Conservation (phyloP, 495 filamentous ascomycete genomes). For the Daldinia loculata region DNA sequence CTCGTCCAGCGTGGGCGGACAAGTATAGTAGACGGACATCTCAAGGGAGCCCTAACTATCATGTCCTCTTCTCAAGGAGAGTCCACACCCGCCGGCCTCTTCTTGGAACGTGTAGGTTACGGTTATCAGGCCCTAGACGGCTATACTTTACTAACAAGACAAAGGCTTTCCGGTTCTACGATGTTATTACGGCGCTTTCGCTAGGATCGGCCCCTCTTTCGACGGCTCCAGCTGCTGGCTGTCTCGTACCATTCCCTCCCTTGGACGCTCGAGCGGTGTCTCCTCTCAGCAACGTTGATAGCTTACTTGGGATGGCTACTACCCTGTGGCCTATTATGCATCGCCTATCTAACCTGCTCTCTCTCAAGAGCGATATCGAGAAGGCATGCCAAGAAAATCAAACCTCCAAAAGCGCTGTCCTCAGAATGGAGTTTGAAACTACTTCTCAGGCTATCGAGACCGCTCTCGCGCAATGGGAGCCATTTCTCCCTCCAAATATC, state of each 20-base stretch:
- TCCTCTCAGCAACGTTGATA: slow-evolving; percentile 62
- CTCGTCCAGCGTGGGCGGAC: slow-evolving; percentile 66
- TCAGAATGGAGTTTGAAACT: slow-evolving; percentile 64
- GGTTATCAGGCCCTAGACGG: neutral
- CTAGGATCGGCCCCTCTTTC: slow-evolving; percentile 66
- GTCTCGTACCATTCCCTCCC: slow-evolving; percentile 56
- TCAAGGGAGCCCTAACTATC: slow-evolving; percentile 67
- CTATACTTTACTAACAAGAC: slow-evolving; percentile 20
- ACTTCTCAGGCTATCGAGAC: slow-evolving; percentile 64
- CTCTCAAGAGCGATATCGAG: slow-evolving; percentile 60
- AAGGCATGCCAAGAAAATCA: slow-evolving; percentile 47
- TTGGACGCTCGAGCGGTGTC: slow-evolving; percentile 55
- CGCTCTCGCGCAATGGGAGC: slow-evolving; percentile 64
- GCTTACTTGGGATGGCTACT: slow-evolving; percentile 68
- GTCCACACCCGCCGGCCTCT: slow-evolving; percentile 60
- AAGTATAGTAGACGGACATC: slow-evolving; percentile 66
- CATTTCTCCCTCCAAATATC: slow-evolving; percentile 49
- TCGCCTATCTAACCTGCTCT: slow-evolving; percentile 63
- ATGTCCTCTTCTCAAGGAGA: slow-evolving; percentile 60
- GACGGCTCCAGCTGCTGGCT: slow-evolving; percentile 56
- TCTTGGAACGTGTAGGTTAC: slow-evolving; percentile 64
- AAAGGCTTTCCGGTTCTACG: slow-evolving; percentile 70
- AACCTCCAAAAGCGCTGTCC: slow-evolving; percentile 59
- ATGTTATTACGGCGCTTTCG: slow-evolving; percentile 70
- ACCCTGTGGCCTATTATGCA: slow-evolving; percentile 72